A percentile compares a stretch with the other conserved stretches of the same genome.
Evolutionary conservation across 2,329 filamentous ascomycete genomes (phyloP).

Genomic region (Fulvia fulva): DNA sequence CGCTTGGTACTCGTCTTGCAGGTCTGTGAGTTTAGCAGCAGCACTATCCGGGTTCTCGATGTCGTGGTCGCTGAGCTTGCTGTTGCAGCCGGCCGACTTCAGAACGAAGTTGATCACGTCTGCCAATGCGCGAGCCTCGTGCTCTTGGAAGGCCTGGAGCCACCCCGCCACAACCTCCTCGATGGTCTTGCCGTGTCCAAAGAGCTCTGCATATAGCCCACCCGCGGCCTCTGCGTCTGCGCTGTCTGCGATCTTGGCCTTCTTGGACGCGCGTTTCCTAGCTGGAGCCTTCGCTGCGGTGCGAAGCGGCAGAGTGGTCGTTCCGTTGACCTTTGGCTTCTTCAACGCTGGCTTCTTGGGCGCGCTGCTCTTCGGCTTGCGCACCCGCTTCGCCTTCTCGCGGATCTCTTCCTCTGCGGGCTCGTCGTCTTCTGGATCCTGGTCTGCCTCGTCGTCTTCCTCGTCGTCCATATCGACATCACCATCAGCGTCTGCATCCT

Average conservation of each 20-base stretch:
- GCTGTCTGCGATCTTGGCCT: conserved; percentile 50
- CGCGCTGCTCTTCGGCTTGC: conserved; percentile 31
- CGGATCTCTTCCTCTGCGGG: conserved; percentile 50
- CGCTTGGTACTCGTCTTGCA: conserved; percentile 84
- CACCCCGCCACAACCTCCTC: conserved; percentile 57
- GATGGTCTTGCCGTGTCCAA: conserved; percentile 51
- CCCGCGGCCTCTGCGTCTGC: conserved; percentile 51
- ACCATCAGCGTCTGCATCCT: conserved; percentile 31
- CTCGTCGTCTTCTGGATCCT: conserved; percentile 35
- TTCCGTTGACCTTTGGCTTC: conserved; percentile 54
- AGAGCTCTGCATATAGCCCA: conserved; percentile 60
- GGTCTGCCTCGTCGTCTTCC: conserved; percentile 34
- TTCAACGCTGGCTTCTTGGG: conserved; percentile 43
- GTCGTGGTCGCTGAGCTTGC: conserved; percentile 74
- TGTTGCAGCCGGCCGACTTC: conserved; percentile 71
- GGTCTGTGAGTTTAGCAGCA: conserved; percentile 69
- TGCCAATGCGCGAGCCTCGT: conserved; percentile 53
- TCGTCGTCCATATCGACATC: conserved; percentile 36
- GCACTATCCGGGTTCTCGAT: conserved; percentile 87
- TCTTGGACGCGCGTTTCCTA: conserved; percentile 46
- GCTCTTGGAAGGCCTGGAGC: conserved; percentile 53
- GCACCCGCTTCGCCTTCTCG: conserved; percentile 33
- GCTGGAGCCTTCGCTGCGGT: conserved; percentile 39
- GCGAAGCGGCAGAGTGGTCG: conserved; percentile 52
- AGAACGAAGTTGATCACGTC: conserved; percentile 61